Conservation (phyloP, 192 early-diverging fungal species). For the Allomyces macrogynus region DNA sequence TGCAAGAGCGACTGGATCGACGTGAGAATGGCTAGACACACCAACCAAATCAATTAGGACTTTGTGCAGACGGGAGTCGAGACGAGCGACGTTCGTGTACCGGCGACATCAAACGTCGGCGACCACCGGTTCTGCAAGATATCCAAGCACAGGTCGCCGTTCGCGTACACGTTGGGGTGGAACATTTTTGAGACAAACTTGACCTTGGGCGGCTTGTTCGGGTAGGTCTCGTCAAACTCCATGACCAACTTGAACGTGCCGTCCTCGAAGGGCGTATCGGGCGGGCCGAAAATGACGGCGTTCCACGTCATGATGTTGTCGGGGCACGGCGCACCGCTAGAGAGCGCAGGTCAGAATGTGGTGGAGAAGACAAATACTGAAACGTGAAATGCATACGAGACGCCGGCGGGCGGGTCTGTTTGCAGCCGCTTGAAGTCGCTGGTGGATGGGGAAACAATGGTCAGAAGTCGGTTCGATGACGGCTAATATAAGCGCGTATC, state of each 20-base stretch:
- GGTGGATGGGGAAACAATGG: no score
- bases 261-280: slow-evolving; percentile 95
- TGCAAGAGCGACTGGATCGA: slow-evolving; percentile 88
- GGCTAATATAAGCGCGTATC: no score
- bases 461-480: no score
- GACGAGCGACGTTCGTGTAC: neutral
- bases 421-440: slow-evolving; percentile 83
- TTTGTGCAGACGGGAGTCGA: no score
- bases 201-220: slow-evolving; percentile 91
- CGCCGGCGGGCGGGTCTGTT: slow-evolving; percentile 66
- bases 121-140: slow-evolving; percentile 96
- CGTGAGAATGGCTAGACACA: slow-evolving; percentile 55
- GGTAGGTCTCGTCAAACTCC: slow-evolving; percentile 92
- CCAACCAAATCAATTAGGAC: no score
- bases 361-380: neutral
- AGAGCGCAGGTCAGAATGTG: neutral
- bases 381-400: neutral
- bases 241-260: slow-evolving; percentile 86
- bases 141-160: slow-evolving; percentile 92
- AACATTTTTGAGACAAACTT: slow-evolving; percentile 91
- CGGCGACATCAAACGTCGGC: slow-evolving; percentile 81
- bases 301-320: slow-evolving; percentile 99
- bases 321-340: slow-evolving; percentile 67
- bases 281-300: slow-evolving; percentile 95
- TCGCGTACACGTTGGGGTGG: slow-evolving; percentile 94